Conservation (phyloP, 441 rosid species). For the Metrosideros polymorpha region DNA sequence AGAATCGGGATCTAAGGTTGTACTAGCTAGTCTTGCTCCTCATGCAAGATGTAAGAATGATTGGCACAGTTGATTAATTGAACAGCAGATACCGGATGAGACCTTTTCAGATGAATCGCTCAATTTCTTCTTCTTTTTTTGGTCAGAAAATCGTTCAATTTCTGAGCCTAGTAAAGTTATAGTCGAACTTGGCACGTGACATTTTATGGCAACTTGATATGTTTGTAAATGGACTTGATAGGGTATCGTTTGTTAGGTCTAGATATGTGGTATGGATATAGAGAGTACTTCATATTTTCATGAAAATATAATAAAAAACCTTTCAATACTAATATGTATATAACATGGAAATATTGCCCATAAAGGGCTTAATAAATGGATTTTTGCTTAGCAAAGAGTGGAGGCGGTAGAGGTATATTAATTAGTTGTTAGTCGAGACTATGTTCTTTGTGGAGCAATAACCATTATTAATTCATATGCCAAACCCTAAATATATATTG, state of each 20-base stretch:
- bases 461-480: neutral
- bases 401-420: neutral
- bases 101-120: neutral
- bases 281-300: neutral
- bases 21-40: neutral
- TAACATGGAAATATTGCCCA: neutral
- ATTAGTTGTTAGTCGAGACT: neutral
- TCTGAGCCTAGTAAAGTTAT: neutral
- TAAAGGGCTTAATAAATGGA: neutral
- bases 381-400: neutral
- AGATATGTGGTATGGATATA: neutral
- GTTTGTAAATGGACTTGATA: neutral
- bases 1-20: neutral
- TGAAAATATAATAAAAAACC: neutral
- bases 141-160: neutral
- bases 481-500: neutral
- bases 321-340: neutral
- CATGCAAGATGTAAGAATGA: neutral
- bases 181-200: accelerated
- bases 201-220: neutral
- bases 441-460: neutral
- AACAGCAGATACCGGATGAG: neutral
- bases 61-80: neutral
- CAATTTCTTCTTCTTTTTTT: neutral
- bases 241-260: neutral